These are phyloP conservation scores for Talaromyces adpressus DNA, from an alignment of 495 filamentous ascomycete species.

Conservation along the genomic window DNA sequence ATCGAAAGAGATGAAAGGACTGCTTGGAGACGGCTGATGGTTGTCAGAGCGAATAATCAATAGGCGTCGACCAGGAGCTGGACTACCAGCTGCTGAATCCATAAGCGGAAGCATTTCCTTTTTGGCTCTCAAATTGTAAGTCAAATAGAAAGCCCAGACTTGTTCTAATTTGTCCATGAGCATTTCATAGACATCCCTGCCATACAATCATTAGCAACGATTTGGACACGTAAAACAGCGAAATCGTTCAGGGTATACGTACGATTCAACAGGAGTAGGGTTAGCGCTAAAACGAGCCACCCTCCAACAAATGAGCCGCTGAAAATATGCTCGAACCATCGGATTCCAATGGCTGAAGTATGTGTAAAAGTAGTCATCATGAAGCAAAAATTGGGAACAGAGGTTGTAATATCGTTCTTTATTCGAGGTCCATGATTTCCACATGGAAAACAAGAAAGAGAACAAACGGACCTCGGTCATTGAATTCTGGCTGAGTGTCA, in stretches of 20 bases:
- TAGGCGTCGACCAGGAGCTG: constrained; percentile 84
- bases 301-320: constrained; percentile 91
- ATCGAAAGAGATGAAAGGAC: constrained; percentile 60
- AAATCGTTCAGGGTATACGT: constrained; percentile 26
- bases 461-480: constrained; percentile 89
- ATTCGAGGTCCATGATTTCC: constrained; percentile 65
- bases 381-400: constrained; percentile 76
- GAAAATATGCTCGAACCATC: constrained; percentile 94
- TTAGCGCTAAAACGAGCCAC: constrained; percentile 71
- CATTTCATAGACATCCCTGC: constrained; percentile 58
- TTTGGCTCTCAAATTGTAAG: constrained; percentile 57
- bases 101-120: constrained; percentile 45
- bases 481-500: constrained; percentile 84
- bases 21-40: constrained; percentile 45
- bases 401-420: constrained; percentile 62
- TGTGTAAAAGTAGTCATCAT: constrained; percentile 68
- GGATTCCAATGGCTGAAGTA: constrained; percentile 98
- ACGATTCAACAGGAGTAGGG: constrained; percentile 62
- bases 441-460: constrained; percentile 75
- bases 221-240: neutral
- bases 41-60: constrained; percentile 87
- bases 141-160: constrained; percentile 72
- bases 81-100: constrained; percentile 77
- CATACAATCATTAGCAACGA: constrained; percentile 6
- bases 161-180: constrained; percentile 63